These are phyloP conservation scores for Botryotinia narcissicola DNA, from an alignment of 2,329 filamentous ascomycete species.

Conservation along the genomic window DNA sequence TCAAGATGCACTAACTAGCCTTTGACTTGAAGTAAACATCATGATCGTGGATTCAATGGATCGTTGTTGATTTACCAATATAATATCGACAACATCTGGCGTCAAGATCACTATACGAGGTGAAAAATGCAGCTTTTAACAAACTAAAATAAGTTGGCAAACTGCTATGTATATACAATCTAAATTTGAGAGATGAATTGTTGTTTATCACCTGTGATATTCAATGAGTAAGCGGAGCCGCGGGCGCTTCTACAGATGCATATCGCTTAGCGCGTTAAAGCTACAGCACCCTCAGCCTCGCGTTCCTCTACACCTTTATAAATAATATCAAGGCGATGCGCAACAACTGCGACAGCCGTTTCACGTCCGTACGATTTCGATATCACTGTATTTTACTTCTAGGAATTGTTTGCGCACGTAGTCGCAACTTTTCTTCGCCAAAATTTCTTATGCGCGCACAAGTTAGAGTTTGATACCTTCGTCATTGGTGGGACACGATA, in stretches of 20 bases:
- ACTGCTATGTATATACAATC: too few relatives aligned
- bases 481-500: constrained; percentile 16
- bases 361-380: not conserved
- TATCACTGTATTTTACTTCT: not conserved
- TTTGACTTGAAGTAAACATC: too few relatives aligned
- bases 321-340: constrained; percentile 2
- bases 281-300: constrained; percentile 9
- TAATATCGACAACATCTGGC: too few relatives aligned
- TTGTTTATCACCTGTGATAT: too few relatives aligned
- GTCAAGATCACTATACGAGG: too few relatives aligned
- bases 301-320: not conserved
- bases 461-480: constrained; percentile 1
- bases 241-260: not conserved
- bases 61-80: too few relatives aligned
- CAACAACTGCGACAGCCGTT: not conserved
- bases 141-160: too few relatives aligned
- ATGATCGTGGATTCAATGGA: too few relatives aligned
- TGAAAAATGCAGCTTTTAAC: too few relatives aligned
- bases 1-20: too few relatives aligned
- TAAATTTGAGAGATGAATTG: too few relatives aligned
- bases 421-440: not conserved
- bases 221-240: not conserved
- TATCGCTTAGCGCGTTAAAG: constrained; percentile 8
- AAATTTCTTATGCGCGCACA: constrained; percentile 3
- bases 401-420: not conserved